These are phyloP conservation scores for Rhodotorula sp. DNA, from an alignment of 1,284 basidiomycete genomes.

Conservation along the genomic window DNA sequence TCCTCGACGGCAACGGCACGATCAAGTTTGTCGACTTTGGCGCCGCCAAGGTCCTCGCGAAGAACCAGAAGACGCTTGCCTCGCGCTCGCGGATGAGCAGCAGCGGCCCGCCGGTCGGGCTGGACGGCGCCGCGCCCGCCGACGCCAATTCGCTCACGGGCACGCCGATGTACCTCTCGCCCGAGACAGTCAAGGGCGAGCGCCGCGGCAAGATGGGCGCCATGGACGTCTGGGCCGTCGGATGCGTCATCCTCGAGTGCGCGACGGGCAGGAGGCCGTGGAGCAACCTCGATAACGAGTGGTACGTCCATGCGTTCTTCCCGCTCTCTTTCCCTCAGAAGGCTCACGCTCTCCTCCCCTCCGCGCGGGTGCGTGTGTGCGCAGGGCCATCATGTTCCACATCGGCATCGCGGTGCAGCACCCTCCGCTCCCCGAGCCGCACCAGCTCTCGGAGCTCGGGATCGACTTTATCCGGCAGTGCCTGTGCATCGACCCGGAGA, in stretches of 20 bases:
- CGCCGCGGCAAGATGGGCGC: constrained; percentile 77
- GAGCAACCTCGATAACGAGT: constrained; percentile 99
- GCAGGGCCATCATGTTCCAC: constrained; percentile 44
- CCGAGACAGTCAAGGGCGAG: constrained; percentile 89
- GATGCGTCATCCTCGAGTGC: constrained; percentile 94
- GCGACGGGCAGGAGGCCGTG: constrained; percentile 96
- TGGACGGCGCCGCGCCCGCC: constrained; percentile 40
- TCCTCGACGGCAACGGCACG: constrained; percentile 85
- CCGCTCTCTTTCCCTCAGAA: background rate
- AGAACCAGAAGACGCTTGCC: constrained; percentile 79
- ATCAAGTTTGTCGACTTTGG: constrained; percentile 99
- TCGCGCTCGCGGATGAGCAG: constrained; percentile 60
- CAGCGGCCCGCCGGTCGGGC: constrained; percentile 29
- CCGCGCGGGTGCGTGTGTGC: rapidly evolving
- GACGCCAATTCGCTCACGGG: constrained; percentile 71
- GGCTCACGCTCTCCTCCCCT: background rate
- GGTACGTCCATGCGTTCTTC: constrained; percentile 63
- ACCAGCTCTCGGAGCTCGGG: constrained; percentile 83
- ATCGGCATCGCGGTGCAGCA: constrained; percentile 86
- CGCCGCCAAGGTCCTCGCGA: constrained; percentile 94
- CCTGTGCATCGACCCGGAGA: constrained; percentile 81
- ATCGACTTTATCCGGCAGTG: constrained; percentile 94
- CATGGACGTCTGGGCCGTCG: constrained; percentile 97
- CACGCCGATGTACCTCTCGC: constrained; percentile 99
- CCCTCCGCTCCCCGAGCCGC: constrained; percentile 88